A percentile compares a stretch with the other conserved stretches of the same genome.
phyloP scores from a whole-genome alignment of 1,284 basidiomycete genomes.

The Marasmius fiardii region DNA sequence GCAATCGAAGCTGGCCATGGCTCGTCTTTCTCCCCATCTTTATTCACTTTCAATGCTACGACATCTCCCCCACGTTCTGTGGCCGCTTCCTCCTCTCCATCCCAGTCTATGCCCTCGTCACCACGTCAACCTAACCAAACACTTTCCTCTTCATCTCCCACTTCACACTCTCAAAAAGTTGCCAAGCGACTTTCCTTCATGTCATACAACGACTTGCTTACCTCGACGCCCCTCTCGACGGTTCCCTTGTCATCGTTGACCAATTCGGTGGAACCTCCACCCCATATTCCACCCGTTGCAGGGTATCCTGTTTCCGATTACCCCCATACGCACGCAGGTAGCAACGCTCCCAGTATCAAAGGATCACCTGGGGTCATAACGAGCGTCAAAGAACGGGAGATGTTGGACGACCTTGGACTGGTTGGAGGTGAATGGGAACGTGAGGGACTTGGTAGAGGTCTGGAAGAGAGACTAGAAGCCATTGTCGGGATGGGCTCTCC shows the following conservation, averaged over 20 bases:
- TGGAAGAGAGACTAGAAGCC: background rate
- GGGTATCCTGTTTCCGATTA: background rate
- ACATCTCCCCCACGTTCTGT: slow-evolving; percentile 2
- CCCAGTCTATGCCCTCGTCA: background rate
- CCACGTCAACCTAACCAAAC: background rate
- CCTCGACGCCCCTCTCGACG: slow-evolving; percentile 69
- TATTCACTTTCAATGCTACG: background rate
- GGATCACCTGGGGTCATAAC: background rate
- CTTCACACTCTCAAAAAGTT: slow-evolving; percentile 23
- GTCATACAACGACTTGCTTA: slow-evolving; percentile 79
- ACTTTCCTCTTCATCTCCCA: background rate
- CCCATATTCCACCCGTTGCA: slow-evolving; percentile 58
- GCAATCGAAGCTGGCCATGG: background rate
- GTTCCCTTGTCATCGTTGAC: slow-evolving; percentile 73
- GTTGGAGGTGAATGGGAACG: slow-evolving; percentile 2
- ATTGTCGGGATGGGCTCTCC: background rate
- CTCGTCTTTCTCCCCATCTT: background rate
- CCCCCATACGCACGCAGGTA: background rate
- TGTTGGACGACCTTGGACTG: background rate
- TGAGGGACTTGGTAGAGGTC: background rate
- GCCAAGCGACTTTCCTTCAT: slow-evolving; percentile 80
- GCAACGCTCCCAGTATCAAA: background rate
- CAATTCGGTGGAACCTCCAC: slow-evolving; percentile 57
- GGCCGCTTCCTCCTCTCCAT: background rate
- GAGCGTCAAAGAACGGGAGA: background rate